Conservation (phyloP, 805 yeast genomes). For the Lachancea quebecensis region DNA sequence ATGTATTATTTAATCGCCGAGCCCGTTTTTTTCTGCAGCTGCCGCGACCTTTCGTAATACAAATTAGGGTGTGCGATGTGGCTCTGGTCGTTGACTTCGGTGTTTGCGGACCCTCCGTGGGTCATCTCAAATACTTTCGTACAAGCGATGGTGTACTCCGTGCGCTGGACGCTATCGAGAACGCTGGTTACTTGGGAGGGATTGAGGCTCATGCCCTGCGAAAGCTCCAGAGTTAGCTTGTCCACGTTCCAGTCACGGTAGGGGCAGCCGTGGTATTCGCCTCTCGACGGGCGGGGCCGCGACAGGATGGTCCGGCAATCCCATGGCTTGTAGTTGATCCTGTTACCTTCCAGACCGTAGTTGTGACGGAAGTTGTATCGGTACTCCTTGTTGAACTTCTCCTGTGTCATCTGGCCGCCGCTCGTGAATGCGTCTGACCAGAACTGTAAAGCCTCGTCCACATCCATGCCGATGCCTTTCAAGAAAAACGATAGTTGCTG, state of each 20-base stretch:
- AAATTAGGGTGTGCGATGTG: conserved; percentile 81
- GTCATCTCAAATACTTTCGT: conserved; percentile 79
- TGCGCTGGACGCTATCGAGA: conserved; percentile 56
- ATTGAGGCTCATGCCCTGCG: conserved; percentile 47
- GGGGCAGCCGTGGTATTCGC: conserved; percentile 89
- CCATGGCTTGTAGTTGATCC: conserved; percentile 80
- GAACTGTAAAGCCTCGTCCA: conserved; percentile 82
- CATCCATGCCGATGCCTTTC: conserved; percentile 80
- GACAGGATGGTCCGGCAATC: conserved; percentile 72
- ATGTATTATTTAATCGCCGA: not conserved
- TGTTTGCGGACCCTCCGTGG: conserved; percentile 28
- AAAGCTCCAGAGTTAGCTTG: conserved; percentile 47
- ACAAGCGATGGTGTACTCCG: conserved; percentile 80
- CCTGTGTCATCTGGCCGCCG: conserved; percentile 47
- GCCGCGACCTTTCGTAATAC: conserved; percentile 73
- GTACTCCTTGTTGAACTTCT: conserved; percentile 81
- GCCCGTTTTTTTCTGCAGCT: conserved; percentile 37
- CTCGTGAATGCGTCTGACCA: conserved; percentile 73
- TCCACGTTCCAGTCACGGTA: conserved; percentile 72
- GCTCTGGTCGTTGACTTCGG: conserved; percentile 44
- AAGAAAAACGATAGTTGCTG: conserved; percentile 79
- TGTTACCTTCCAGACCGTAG: conserved; percentile 87
- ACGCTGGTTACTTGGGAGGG: conserved; percentile 48
- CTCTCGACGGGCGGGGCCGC: conserved; percentile 59
- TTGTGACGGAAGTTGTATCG: conserved; percentile 80